A percentile compares a stretch with the other conserved stretches of the same genome.
Conservation (phyloP, 495 filamentous ascomycete genomes). For the Penicillium longicatenatum region DNA sequence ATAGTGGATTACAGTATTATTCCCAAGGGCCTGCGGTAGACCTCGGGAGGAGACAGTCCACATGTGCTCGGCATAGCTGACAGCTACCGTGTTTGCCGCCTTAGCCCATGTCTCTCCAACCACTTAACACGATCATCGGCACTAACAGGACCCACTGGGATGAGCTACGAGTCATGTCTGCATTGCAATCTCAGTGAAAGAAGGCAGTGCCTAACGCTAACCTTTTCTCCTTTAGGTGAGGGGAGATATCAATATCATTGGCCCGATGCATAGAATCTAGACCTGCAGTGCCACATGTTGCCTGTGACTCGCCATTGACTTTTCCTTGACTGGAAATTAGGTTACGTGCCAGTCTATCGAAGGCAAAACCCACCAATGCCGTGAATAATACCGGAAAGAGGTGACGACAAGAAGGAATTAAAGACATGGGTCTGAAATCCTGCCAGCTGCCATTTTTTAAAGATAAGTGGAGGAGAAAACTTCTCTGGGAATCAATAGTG, state of each 20-base stretch:
- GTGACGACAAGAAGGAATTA: neutral
- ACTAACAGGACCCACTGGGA: neutral
- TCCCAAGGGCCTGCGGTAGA: neutral
- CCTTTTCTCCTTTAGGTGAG: neutral
- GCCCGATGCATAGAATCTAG: neutral
- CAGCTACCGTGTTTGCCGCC: neutral
- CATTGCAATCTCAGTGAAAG: neutral
- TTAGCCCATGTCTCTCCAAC: neutral
- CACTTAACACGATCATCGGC: neutral
- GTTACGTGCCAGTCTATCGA: neutral
- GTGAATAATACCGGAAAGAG: neutral
- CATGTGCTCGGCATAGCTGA: neutral
- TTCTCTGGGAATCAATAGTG: neutral
- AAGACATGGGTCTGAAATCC: neutral
- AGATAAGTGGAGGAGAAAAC: neutral
- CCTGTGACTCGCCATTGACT: neutral
- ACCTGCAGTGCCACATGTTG: neutral
- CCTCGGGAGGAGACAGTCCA: neutral
- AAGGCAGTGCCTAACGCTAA: neutral
- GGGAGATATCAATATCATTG: neutral
- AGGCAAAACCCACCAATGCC: neutral
- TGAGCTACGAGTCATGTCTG: neutral
- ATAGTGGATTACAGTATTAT: neutral
- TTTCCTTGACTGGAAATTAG: neutral
- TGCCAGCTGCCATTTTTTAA: neutral